These are phyloP conservation scores for Pilasporangium apinafurcum DNA, from an alignment of 352 stramenopile species.

Conservation along the genomic window DNA sequence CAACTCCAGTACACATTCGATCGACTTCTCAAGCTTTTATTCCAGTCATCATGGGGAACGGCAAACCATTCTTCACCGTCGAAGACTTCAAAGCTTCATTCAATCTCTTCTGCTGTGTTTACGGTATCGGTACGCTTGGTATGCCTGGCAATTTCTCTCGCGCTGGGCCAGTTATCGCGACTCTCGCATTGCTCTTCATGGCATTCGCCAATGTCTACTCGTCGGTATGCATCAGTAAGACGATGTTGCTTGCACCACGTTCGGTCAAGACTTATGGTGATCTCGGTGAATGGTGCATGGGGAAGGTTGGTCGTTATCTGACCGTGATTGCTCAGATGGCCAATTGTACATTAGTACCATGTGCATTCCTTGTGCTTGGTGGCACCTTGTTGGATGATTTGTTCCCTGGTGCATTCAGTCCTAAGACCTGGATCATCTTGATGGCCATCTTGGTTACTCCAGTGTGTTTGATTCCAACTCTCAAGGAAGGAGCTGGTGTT, in stretches of 20 bases:
- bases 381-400: conserved; percentile 11
- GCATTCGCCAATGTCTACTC: conserved; percentile 19
- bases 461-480: conserved; percentile 16
- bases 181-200: conserved; percentile 19
- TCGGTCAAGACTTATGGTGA: conserved; percentile 20
- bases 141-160: conserved; percentile 22
- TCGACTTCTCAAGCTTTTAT: neutral
- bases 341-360: conserved; percentile 7
- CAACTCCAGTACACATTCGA: neutral
- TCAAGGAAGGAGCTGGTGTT: conserved; percentile 17
- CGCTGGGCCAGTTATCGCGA: conserved; percentile 10
- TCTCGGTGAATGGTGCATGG: conserved; percentile 23
- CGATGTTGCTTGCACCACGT: conserved; percentile 12
- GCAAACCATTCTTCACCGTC: conserved; percentile 12
- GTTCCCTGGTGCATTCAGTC: conserved; percentile 9
- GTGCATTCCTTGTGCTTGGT: conserved; percentile 16
- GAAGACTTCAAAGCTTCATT: conserved; percentile 16
- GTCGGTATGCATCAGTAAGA: conserved; percentile 14
- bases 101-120: conserved; percentile 15
- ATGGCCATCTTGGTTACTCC: conserved; percentile 15
- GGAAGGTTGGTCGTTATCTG: conserved; percentile 12
- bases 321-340: conserved; percentile 10
- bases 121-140: conserved; percentile 21
- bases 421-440: conserved; percentile 16
- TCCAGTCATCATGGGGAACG: neutral